phyloP scores from a whole-genome alignment of 176 grass and related monocot genomes.

The Rhipidocladum racemiflorum region DNA sequence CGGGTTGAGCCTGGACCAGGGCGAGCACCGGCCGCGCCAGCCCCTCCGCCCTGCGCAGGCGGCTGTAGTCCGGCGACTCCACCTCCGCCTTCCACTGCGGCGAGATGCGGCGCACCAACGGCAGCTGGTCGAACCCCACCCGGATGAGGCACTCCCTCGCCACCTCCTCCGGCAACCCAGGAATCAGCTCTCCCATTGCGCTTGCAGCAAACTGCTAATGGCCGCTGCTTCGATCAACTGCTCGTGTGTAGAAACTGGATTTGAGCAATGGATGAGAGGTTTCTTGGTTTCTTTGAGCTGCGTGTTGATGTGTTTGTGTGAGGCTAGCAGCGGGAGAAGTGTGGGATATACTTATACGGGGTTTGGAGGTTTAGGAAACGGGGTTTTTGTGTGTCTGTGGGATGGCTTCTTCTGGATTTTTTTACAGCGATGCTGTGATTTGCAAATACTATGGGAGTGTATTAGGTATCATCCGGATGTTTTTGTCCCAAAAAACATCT shows the following conservation, averaged over 20 bases:
- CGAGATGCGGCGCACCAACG: slow-evolving; percentile 60
- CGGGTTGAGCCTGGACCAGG: slow-evolving; percentile 33
- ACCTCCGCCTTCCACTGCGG: slow-evolving; percentile 72
- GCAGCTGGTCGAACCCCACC: slow-evolving; percentile 64
- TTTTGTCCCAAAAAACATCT: no score
- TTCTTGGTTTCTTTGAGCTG: slow-evolving; percentile 10
- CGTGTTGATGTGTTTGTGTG: slow-evolving; percentile 1
- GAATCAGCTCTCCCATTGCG: slow-evolving; percentile 63
- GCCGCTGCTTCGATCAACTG: neutral
- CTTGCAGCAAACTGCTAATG: neutral
- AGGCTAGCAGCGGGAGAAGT: slow-evolving; percentile 10
- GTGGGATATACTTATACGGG: slow-evolving; percentile 26
- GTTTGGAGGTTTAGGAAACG: neutral
- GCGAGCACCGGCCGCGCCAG: slow-evolving; percentile 34
- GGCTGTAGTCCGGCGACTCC: slow-evolving; percentile 51
- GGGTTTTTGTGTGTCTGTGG: no score
- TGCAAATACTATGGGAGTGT: no score
- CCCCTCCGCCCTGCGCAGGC: slow-evolving; percentile 40
- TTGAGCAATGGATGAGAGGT: neutral
- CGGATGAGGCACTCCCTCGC: slow-evolving; percentile 91
- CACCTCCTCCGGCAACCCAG: slow-evolving; percentile 72
- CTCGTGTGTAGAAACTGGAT: neutral
- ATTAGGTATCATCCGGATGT: no score
- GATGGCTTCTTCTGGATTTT: no score
- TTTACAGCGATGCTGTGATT: no score